phyloP scores from a whole-genome alignment of 306 rosid species.

The Nissolia schottii region DNA sequence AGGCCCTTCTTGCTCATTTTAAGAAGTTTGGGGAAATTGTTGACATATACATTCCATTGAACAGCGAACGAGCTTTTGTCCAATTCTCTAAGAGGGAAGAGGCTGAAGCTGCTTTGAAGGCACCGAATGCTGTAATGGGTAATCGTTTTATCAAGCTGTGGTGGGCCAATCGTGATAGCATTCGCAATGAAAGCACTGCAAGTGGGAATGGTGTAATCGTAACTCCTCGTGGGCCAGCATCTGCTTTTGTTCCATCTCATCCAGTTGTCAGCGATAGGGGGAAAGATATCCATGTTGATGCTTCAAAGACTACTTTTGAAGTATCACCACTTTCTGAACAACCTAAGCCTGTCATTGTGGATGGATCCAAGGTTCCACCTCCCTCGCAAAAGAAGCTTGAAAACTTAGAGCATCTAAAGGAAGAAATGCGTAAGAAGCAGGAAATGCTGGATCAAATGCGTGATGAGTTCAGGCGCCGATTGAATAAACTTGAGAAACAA shows the following conservation, averaged over 20 bases:
- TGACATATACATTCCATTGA: conserved; percentile 81
- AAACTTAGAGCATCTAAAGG: conserved; percentile 74
- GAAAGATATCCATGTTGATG: conserved; percentile 53
- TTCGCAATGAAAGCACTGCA: conserved; percentile 61
- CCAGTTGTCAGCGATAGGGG: conserved; percentile 42
- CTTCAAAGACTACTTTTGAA: conserved; percentile 55
- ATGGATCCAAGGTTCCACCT: conserved; percentile 64
- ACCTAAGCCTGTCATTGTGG: conserved; percentile 43
- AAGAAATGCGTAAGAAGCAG: conserved; percentile 93
- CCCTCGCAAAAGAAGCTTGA: conserved; percentile 79
- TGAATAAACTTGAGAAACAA: conserved; percentile 79
- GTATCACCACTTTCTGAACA: conserved; percentile 50
- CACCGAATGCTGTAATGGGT: conserved; percentile 99
- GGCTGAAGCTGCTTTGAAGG: conserved; percentile 93
- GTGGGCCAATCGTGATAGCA: conserved; percentile 99
- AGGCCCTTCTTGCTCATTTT: conserved; percentile 85
- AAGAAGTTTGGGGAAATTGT: conserved; percentile 83
- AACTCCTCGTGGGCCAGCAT: conserved; percentile 47
- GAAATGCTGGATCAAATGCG: conserved; percentile 94
- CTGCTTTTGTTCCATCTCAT: conserved; percentile 49
- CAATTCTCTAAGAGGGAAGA: conserved; percentile 97
- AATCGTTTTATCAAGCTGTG: conserved; percentile 94
- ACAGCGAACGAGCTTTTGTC: conserved; percentile 88
- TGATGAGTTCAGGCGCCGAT: conserved; percentile 70
- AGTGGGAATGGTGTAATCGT: conserved; percentile 44